Percentiles rank a stretch among this genome's conserved stretches.
phyloP scores from a whole-genome alignment of 495 filamentous ascomycete genomes.

The Aspergillus saccharolyticus region DNA sequence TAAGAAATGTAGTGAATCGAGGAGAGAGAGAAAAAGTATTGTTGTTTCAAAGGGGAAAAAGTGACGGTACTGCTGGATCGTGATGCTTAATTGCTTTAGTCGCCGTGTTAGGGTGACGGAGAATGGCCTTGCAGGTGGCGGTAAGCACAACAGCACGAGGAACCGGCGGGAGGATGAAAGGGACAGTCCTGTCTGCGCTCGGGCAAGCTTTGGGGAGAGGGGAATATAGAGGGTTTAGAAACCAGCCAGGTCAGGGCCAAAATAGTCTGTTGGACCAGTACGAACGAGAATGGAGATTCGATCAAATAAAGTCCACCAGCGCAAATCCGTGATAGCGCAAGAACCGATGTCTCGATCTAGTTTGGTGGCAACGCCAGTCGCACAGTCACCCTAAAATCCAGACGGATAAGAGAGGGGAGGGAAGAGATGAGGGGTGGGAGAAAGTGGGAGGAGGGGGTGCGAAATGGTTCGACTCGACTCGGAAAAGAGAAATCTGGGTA shows the following conservation, averaged over 20 bases:
- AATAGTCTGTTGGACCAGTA: slow-evolving; percentile 16
- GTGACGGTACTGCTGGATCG: slow-evolving; percentile 32
- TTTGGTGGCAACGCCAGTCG: slow-evolving; percentile 15
- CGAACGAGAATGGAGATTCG: slow-evolving; percentile 19
- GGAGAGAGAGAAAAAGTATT: slow-evolving; percentile 17
- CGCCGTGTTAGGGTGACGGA: slow-evolving; percentile 38
- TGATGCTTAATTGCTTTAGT: slow-evolving; percentile 48
- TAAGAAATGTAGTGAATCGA: slow-evolving; percentile 14
- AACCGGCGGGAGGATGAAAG: slow-evolving; percentile 27
- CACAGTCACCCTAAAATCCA: slow-evolving; percentile 29
- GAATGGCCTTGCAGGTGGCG: slow-evolving; percentile 48
- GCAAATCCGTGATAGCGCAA: slow-evolving; percentile 24
- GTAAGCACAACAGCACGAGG: slow-evolving; percentile 36
- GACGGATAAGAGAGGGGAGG: slow-evolving; percentile 11
- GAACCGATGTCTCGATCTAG: slow-evolving; percentile 25
- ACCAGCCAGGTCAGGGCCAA: slow-evolving; percentile 21
- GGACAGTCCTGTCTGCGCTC: slow-evolving; percentile 22
- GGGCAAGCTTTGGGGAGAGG: slow-evolving; percentile 15
- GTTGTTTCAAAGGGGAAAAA: slow-evolving; percentile 16
- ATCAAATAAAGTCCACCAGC: slow-evolving; percentile 18
- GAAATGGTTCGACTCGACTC: slow-evolving; percentile 25
- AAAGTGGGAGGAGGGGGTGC: slow-evolving; percentile 6
- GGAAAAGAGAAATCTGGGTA: slow-evolving; percentile 29
- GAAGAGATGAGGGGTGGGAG: not conserved
- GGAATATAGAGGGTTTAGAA: slow-evolving; percentile 20